phyloP scores from a whole-genome alignment of 2,329 filamentous ascomycete genomes.

The Endothia cerciana region DNA sequence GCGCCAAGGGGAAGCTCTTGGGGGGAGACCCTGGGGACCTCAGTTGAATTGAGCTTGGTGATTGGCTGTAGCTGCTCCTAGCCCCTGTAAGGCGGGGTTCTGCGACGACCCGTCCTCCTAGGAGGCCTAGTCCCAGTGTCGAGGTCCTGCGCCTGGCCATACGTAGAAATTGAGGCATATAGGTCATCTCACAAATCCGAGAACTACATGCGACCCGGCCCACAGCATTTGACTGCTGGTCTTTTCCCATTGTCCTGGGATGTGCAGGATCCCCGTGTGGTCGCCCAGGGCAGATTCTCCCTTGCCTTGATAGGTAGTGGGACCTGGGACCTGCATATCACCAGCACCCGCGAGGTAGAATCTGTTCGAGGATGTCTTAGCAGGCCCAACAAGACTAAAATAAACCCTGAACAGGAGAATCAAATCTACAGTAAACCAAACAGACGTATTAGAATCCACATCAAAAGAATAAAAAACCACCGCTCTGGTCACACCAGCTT shows the following conservation, averaged over 20 bases:
- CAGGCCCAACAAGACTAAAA: no score
- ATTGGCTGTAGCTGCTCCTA: slow-evolving; percentile 23
- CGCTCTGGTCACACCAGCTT: background rate
- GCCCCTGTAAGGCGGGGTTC: slow-evolving; percentile 13
- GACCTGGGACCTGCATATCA: no score
- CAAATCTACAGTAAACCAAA: no score
- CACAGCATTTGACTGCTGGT: no score
- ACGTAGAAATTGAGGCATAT: background rate
- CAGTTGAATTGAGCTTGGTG: slow-evolving; percentile 20
- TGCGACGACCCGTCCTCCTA: slow-evolving; percentile 6
- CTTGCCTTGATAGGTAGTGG: no score
- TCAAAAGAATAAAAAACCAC: no score
- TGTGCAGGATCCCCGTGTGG: background rate
- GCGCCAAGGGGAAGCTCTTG: slow-evolving; percentile 5
- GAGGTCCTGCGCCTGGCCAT: background rate
- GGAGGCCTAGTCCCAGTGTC: background rate
- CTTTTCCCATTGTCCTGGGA: background rate
- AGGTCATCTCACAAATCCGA: background rate
- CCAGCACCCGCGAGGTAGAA: no score
- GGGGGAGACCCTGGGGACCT: slow-evolving; percentile 14
- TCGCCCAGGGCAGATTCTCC: no score
- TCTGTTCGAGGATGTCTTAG: no score
- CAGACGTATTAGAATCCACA: no score
- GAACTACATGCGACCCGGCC: background rate
- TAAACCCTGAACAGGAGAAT: no score